Conservation (phyloP, 2,329 filamentous ascomycete genomes). For the Orbilia ellipsospora region DNA sequence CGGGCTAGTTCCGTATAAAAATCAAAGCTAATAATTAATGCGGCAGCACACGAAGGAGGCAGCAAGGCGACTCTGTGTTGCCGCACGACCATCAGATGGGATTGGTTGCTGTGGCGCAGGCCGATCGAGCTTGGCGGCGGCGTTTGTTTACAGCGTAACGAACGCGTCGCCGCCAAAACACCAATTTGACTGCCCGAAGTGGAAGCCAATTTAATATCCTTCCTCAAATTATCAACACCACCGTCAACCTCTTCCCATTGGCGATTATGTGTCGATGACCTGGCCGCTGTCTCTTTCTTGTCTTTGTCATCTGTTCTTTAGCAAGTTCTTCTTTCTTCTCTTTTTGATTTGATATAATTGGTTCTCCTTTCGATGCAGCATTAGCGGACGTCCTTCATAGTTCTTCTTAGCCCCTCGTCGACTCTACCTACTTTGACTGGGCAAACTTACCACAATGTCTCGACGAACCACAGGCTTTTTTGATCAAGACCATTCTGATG, state of each 20-base stretch:
- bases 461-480: conserved; percentile 39
- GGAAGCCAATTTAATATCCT: conserved; percentile 5
- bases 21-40: neutral
- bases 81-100: neutral
- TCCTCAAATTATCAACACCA: neutral
- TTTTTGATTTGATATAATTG: conserved; percentile 6
- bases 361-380: conserved; percentile 5
- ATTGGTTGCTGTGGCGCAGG: conserved; percentile 23
- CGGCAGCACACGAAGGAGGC: neutral
- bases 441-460: conserved; percentile 26
- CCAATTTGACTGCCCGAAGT: conserved; percentile 45
- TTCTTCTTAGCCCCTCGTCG: neutral
- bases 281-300: neutral
- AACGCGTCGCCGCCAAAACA: conserved; percentile 27
- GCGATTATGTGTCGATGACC: neutral
- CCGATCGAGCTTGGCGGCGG: conserved; percentile 11
- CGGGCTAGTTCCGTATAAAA: too few species aligned
- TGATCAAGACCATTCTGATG: conserved; percentile 49
- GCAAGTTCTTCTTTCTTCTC: neutral
- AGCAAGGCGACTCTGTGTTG: neutral
- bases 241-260: neutral
- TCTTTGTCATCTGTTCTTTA: neutral
- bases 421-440: too few species aligned
- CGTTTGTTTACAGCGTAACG: conserved; percentile 44
- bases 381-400: neutral